Conservation (phyloP, 768 basidiomycete species). For the Phylloporus arenicola region DNA sequence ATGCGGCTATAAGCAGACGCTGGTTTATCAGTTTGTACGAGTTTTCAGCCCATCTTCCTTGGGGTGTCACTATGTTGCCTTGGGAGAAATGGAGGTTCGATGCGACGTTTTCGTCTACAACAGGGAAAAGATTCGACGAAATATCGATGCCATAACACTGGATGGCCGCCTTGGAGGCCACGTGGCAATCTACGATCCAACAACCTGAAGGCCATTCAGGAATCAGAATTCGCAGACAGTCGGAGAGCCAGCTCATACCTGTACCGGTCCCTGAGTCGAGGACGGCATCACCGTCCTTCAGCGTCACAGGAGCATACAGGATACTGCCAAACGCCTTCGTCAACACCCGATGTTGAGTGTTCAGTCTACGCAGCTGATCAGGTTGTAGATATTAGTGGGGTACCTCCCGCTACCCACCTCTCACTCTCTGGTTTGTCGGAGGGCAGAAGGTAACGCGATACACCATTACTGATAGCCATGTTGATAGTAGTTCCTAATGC, state of each 20-base stretch:
- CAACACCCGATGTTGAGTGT: neutral
- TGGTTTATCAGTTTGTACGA: slow-evolving; percentile 26
- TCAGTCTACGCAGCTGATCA: neutral
- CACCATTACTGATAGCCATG: neutral
- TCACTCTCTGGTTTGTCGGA: neutral
- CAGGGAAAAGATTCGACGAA: slow-evolving; percentile 8
- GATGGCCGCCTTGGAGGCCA: neutral
- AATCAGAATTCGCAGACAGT: neutral
- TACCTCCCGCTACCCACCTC: neutral
- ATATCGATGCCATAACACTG: slow-evolving; percentile 12
- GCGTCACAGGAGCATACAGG: neutral
- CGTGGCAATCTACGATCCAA: neutral
- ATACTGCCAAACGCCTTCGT: neutral
- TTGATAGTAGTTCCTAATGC: neutral
- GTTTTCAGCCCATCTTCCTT: slow-evolving; percentile 15
- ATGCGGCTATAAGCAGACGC: slow-evolving; percentile 23
- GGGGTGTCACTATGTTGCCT: slow-evolving; percentile 4
- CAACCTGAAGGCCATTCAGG: neutral
- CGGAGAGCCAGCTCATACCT: neutral
- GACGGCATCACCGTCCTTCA: neutral
- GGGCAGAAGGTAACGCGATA: neutral
- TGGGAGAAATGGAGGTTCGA: neutral
- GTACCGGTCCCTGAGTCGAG: slow-evolving; percentile 1
- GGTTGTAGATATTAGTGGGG: no score
- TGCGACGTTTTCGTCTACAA: neutral